phyloP scores from a whole-genome alignment of 495 filamentous ascomycete genomes.

The Xylaria longipes region DNA sequence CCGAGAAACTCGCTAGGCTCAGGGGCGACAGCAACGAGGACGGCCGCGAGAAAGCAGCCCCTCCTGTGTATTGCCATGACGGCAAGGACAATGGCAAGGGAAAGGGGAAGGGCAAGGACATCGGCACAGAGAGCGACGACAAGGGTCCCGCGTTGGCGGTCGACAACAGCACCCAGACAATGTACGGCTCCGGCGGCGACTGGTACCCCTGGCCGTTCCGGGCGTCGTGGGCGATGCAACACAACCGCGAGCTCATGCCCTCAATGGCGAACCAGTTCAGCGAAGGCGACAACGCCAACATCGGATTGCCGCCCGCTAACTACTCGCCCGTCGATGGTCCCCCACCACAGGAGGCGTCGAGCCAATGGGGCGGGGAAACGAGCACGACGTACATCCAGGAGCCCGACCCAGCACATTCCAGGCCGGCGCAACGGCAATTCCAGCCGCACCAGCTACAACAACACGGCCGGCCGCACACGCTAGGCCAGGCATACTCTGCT shows the following conservation, averaged over 20 bases:
- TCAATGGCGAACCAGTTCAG: neutral
- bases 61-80: slow-evolving; percentile 7
- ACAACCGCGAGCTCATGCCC: neutral
- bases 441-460: slow-evolving; percentile 8
- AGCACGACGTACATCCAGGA: slow-evolving; percentile 18
- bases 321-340: neutral
- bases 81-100: slow-evolving; percentile 7
- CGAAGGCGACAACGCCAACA: neutral
- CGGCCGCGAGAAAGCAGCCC: neutral
- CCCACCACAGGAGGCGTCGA: neutral
- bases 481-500: slow-evolving; percentile 17
- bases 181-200: neutral
- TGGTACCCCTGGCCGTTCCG: slow-evolving; percentile 26
- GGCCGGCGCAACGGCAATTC: neutral
- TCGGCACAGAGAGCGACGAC: slow-evolving; percentile 12
- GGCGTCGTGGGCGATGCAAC: slow-evolving; percentile 17
- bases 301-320: neutral
- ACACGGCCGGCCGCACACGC: neutral
- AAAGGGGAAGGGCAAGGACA: slow-evolving; percentile 6
- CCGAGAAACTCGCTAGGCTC: slow-evolving; percentile 11
- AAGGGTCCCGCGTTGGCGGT: neutral
- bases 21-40: neutral
- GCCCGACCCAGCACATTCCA: neutral
- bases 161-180: slow-evolving; percentile 6
- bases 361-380: slow-evolving; percentile 14